Percentiles rank a stretch among this genome's conserved stretches.
phyloP scores from a whole-genome alignment of 2,329 filamentous ascomycete genomes.

The Pyricularia pennisetigena region DNA sequence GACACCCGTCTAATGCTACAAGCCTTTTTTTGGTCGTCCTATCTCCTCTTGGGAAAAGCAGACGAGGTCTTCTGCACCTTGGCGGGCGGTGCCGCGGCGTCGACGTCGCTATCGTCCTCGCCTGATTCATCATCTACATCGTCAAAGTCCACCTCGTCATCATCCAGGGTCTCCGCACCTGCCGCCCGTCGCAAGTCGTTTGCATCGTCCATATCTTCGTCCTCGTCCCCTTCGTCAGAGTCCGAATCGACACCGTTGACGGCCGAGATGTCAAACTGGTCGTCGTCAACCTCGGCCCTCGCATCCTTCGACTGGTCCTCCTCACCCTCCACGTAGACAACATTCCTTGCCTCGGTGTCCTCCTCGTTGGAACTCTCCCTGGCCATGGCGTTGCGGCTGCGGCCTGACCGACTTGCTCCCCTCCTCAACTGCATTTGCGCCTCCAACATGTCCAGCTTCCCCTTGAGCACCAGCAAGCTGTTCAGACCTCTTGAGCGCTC shows the following conservation, averaged over 20 bases:
- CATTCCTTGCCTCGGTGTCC: slow-evolving; percentile 9
- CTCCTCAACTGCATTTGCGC: slow-evolving; percentile 75
- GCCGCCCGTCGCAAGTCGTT: slow-evolving; percentile 12
- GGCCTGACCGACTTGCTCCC: slow-evolving; percentile 19
- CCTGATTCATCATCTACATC: slow-evolving; percentile 18
- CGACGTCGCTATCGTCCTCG: slow-evolving; percentile 21
- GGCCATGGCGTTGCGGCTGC: slow-evolving; percentile 16
- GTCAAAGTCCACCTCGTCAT: slow-evolving; percentile 23
- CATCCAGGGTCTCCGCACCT: slow-evolving; percentile 17
- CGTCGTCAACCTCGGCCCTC: slow-evolving; percentile 10
- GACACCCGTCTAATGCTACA: slow-evolving; percentile 2
- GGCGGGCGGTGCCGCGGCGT: slow-evolving; percentile 19
- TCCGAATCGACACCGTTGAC: slow-evolving; percentile 6
- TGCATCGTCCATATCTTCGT: slow-evolving; percentile 11
- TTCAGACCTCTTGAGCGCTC: slow-evolving; percentile 76
- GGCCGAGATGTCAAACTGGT: slow-evolving; percentile 9
- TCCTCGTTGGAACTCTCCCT: slow-evolving; percentile 22
- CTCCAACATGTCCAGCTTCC: slow-evolving; percentile 89
- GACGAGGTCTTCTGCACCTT: slow-evolving; percentile 23
- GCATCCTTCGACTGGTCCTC: slow-evolving; percentile 2
- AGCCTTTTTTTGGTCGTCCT: background rate
- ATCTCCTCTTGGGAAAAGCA: slow-evolving; percentile 20
- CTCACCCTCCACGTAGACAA: slow-evolving; percentile 5
- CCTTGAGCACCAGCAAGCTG: slow-evolving; percentile 79
- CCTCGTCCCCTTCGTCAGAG: slow-evolving; percentile 12